Conservation (phyloP, 768 basidiomycete species). For the Podaxis sp. region DNA sequence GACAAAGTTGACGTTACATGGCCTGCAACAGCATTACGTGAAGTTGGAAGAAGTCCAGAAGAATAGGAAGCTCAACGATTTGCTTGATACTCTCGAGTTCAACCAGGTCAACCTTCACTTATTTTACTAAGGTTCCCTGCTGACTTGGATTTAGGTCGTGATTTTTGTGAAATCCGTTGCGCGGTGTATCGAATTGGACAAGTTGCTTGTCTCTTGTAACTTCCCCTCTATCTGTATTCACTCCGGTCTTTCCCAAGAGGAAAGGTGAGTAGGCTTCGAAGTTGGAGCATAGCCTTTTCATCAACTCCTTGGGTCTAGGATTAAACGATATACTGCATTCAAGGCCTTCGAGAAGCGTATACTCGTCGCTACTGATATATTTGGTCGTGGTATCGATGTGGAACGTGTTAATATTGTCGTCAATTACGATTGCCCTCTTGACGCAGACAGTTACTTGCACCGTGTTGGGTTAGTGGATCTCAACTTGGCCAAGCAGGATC, state of each 20-base stretch:
- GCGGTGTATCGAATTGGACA: constrained; percentile 95
- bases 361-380: constrained; percentile 97
- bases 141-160: constrained; percentile 68
- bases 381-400: constrained; percentile 98
- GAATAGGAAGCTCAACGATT: constrained; percentile 95
- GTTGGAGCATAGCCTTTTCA: not conserved
- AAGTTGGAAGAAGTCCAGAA: constrained; percentile 94
- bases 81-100: constrained; percentile 95
- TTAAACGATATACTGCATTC: constrained; percentile 94
- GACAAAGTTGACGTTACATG: constrained; percentile 96
- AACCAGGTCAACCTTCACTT: constrained; percentile 68
- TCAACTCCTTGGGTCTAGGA: constrained; percentile 44
- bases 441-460: constrained; percentile 98
- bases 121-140: not conserved
- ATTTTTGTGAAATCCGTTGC: constrained; percentile 99
- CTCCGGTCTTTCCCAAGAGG: constrained; percentile 91
- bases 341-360: constrained; percentile 99
- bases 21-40: constrained; percentile 97
- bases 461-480: constrained; percentile 76
- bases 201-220: constrained; percentile 93
- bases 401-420: constrained; percentile 99
- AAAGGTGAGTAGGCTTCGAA: constrained; percentile 65
- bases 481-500: not conserved
- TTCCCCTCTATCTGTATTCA: constrained; percentile 99
- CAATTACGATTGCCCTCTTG: constrained; percentile 97